Evolutionary conservation across 352 stramenopile species (phyloP), one percentile per base, ranked within the genome.

Genomic region (Phytophthora pluvialis): DNA sequence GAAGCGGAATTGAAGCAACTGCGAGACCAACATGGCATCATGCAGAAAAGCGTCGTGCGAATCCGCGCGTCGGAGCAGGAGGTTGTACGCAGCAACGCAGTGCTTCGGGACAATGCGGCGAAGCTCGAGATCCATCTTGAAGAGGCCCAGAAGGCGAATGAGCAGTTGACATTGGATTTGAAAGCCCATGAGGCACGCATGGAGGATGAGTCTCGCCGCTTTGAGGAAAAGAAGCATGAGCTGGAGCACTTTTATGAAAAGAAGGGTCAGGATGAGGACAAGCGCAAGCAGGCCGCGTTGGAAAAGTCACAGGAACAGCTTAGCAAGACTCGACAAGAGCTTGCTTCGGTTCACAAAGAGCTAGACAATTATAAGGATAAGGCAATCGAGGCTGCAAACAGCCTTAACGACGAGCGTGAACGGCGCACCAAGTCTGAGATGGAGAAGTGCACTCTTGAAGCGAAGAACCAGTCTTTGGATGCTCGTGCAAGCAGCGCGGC

Each of bases 191-290:
- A 89, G 67, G 58, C 68, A 9, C 75, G 63, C 1, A 61, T 88
- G 63, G 60, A 74, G 5, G 75, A 89, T 25, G 75, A 84, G 43
- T 73, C 76, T 9, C 70, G 79, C 35, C 61, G 80, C 8, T 91
- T 86, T 55, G 76, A 89, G 32, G 78, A 91, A 28, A 87, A 83
- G 40, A 90, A 84, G 42, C 78, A 89, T 29, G 81, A 90, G 25
- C 56, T 91, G 21, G 66, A 88, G 64, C 54, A 80, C 10, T 89
- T 89, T 42, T 88, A 85, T 56, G 64, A 86, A 33, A 77, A 78
- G 33, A 90, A 87, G 29, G 68, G 80, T 7, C 58, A 66, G 1
- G 75, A 90, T 50, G 79, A 90, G 33, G 75, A 82, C 25, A 81
- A 80, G 33, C 44, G 72, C 21, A 92, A 86, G 56, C 75, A 85